These are phyloP conservation scores for Myxozyma neglecta DNA, from an alignment of 805 yeast species.

Conservation along the genomic window DNA sequence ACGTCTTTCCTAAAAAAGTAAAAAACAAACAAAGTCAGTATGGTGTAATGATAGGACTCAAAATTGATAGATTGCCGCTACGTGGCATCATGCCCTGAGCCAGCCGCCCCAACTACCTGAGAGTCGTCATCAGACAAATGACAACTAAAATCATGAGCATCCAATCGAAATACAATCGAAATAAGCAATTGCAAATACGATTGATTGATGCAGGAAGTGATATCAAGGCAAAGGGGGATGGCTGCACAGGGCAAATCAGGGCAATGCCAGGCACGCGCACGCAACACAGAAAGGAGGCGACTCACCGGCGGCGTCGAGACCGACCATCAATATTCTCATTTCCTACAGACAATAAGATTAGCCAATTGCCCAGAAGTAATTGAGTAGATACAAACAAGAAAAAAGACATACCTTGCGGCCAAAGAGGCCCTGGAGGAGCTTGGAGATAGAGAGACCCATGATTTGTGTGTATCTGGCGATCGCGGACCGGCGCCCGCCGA, in stretches of 20 bases:
- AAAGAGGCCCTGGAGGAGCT: slow-evolving; percentile 89
- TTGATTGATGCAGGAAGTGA: neutral
- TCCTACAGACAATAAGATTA: slow-evolving; percentile 13
- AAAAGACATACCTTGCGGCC: slow-evolving; percentile 72
- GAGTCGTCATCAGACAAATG: no score
- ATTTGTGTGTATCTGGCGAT: slow-evolving; percentile 25
- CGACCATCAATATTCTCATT: slow-evolving; percentile 76
- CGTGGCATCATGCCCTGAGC: no score
- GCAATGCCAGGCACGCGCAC: no score
- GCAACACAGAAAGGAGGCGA: slow-evolving; percentile 16
- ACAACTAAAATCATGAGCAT: no score
- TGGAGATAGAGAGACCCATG: slow-evolving; percentile 96
- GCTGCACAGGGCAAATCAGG: neutral
- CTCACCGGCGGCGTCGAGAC: slow-evolving; percentile 88
- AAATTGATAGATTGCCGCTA: no score
- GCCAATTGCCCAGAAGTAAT: neutral
- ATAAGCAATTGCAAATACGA: no score
- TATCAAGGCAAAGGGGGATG: neutral
- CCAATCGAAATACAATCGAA: no score
- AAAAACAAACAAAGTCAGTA: no score
- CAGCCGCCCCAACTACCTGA: no score
- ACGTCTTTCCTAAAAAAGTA: no score
- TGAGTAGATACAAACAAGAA: neutral
- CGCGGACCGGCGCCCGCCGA: neutral
- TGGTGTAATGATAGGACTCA: no score